Evolutionary conservation across 2,329 filamentous ascomycete genomes (phyloP), one percentile per base, ranked within the genome.

Genomic region (Fusarium sp.): DNA sequence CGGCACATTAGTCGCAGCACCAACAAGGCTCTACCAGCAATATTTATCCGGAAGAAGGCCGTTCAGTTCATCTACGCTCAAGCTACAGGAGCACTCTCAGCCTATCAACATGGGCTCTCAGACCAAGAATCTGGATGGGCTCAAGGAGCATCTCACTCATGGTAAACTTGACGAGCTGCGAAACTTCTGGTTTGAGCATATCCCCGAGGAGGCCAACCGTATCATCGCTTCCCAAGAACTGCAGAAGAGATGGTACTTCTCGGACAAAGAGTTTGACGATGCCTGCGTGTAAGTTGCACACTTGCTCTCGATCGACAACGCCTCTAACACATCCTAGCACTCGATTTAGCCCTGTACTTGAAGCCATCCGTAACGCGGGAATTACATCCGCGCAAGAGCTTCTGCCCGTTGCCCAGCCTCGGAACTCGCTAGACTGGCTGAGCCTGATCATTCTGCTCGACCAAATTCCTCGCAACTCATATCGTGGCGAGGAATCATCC

Each of bases 381-480:
- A 56, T 79, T 18, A 78, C 76, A 8, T 79, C 81, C 2, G 79
- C 76, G 3, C 58, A 76, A 14, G 77, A 81, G 44, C 67, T 84
- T 54, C 53, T 84, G 39, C 72, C 75, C 11, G 60, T 77, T 20
- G 68, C 78, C 1, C 68, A 76, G 17, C 81, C 80, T 9, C 58
- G 70, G 8, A 66, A 70, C 6, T 77, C 83, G 1, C 59, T 79
- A 11, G 82, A 84, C 70, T 84, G 82, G 80, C 81, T 92, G 5
- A 84, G 85, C 50, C 78, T 92, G 0, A 75, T 90, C 10, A 74
- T 92, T 5, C 83, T 92, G 5, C 84, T 92, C 6, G 91, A 92
- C 70, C 90, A 92, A 76, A 84, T 92, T 47, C 84, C 90, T 1
- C 87, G 91, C 5, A 92, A 92, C 77, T 84, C 89, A 71, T 90